phyloP scores from a whole-genome alignment of 345 rosid genomes.

The Bruguiera gymnorhiza region DNA sequence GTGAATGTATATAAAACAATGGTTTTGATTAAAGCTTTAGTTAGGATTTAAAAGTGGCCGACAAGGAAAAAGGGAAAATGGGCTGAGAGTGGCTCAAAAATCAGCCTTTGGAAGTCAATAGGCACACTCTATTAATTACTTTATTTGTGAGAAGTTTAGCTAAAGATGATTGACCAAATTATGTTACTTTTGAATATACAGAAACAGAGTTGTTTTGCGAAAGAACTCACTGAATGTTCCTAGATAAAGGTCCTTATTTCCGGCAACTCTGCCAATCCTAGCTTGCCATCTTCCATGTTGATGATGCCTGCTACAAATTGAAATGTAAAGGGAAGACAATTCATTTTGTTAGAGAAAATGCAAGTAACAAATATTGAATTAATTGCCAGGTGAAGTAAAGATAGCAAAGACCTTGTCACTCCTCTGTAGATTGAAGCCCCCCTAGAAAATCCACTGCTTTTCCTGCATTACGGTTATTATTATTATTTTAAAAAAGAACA shows the following conservation, averaged over 20 bases:
- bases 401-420: slow-evolving; percentile 68
- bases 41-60: neutral
- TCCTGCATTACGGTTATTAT: slow-evolving; percentile 38
- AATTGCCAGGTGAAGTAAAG: neutral
- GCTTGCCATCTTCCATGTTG: slow-evolving; percentile 99
- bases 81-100: no score
- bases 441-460: slow-evolving; percentile 96
- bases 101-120: no score
- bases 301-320: slow-evolving; percentile 53
- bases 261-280: slow-evolving; percentile 95
- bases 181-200: neutral
- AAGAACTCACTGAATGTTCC: slow-evolving; percentile 78
- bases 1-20: no score
- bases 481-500: slow-evolving; percentile 3
- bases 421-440: slow-evolving; percentile 98
- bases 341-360: neutral
- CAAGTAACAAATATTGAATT: neutral
- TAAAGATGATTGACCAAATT: neutral
- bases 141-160: no score
- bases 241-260: slow-evolving; percentile 94
- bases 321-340: neutral
- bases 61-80: no score
- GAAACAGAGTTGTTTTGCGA: neutral
- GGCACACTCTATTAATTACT: no score
- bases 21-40: no score